phyloP scores from a whole-genome alignment of 2,329 filamentous ascomycete species.

The Pseudocercospora musae region DNA sequence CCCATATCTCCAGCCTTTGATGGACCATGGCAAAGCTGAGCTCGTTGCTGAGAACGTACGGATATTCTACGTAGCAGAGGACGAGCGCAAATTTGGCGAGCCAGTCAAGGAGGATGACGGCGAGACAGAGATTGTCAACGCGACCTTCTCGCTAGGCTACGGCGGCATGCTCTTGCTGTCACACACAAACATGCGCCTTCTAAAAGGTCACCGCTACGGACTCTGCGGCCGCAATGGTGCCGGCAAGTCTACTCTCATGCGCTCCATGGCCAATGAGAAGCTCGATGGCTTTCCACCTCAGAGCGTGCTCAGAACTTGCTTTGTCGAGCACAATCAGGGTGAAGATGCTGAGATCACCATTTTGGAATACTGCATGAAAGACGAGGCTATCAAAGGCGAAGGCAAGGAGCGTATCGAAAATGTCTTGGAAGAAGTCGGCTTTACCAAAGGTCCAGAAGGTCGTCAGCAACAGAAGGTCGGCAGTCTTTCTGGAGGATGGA shows the following conservation, averaged over 20 bases:
- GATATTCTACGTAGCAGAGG: slow-evolving; percentile 74
- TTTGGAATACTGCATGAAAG: slow-evolving; percentile 85
- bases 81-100: slow-evolving; percentile 80
- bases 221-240: slow-evolving; percentile 96
- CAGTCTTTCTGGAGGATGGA: slow-evolving; percentile 96
- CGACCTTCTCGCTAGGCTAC: slow-evolving; percentile 94
- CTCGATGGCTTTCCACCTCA: slow-evolving; percentile 93
- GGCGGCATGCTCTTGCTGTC: slow-evolving; percentile 95
- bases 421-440: slow-evolving; percentile 88
- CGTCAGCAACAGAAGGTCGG: slow-evolving; percentile 87
- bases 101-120: slow-evolving; percentile 85
- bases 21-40: slow-evolving; percentile 60
- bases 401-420: slow-evolving; percentile 76
- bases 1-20: slow-evolving; percentile 72
- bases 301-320: slow-evolving; percentile 90
- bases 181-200: slow-evolving; percentile 87
- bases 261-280: slow-evolving; percentile 91
- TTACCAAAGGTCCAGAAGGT: slow-evolving; percentile 83
- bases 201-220: slow-evolving; percentile 96
- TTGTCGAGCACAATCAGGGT: slow-evolving; percentile 98
- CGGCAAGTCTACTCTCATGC: slow-evolving; percentile 99
- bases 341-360: slow-evolving; percentile 97
- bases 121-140: slow-evolving; percentile 94
- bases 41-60: slow-evolving; percentile 72
- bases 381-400: slow-evolving; percentile 77